These are phyloP conservation scores for Bruguiera parviflora DNA, from an alignment of 345 rosid species.

Conservation along the genomic window DNA sequence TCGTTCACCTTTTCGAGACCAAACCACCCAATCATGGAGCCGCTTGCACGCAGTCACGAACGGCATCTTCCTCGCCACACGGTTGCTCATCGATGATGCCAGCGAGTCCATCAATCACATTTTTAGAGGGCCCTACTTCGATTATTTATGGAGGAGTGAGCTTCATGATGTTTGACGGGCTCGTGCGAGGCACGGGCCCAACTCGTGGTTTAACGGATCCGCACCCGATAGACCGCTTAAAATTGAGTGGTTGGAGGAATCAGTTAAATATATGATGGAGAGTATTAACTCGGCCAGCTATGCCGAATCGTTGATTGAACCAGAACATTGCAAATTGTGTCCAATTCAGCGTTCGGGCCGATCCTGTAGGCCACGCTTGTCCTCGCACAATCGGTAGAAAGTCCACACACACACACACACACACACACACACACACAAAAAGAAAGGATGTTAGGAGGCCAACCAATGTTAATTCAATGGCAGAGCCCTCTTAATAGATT, in stretches of 20 bases:
- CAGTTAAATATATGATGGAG: too few species aligned
- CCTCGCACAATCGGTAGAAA: too few species aligned
- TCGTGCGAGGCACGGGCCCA: neutral
- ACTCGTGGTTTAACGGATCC: conserved; percentile 10
- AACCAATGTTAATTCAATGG: too few species aligned
- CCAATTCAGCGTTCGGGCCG: too few species aligned
- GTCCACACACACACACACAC: too few species aligned
- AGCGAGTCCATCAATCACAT: neutral
- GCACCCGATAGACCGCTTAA: neutral
- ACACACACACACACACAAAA: too few species aligned
- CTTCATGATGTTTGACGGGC: neutral
- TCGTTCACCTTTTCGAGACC: neutral
- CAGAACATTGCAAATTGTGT: too few species aligned
- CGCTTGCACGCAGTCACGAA: neutral
- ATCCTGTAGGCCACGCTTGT: too few species aligned
- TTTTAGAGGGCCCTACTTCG: neutral
- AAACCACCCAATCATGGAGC: neutral
- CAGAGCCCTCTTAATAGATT: too few species aligned
- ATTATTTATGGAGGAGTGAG: neutral
- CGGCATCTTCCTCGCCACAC: neutral
- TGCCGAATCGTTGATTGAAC: too few species aligned
- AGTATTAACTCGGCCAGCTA: too few species aligned
- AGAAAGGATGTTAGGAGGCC: too few species aligned
- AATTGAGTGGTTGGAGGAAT: neutral
- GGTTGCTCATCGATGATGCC: neutral